Conservation (phyloP, 108 stramenopile species). For the Schizochytrium sp. region DNA sequence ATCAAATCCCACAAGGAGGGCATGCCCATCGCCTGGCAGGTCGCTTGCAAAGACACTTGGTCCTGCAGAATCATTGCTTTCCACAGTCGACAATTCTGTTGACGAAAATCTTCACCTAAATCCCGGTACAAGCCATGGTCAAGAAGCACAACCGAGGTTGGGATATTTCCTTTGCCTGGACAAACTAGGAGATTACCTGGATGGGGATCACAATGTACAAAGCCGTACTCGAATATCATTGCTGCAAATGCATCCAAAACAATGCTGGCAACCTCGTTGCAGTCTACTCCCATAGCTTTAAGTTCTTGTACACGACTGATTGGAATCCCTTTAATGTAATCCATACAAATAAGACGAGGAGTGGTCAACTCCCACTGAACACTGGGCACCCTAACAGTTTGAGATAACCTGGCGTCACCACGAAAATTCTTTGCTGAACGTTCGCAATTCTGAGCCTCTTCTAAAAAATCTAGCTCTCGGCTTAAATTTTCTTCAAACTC, state of each 20-base stretch:
- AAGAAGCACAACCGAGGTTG: neutral
- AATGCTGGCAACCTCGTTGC: neutral
- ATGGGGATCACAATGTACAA: slow-evolving; percentile 46
- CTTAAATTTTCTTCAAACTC: slow-evolving; percentile 60
- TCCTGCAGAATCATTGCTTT: slow-evolving; percentile 3
- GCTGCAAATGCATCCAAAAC: slow-evolving; percentile 42
- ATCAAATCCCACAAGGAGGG: neutral
- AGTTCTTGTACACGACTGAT: neutral
- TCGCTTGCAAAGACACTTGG: neutral
- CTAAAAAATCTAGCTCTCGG: slow-evolving; percentile 59
- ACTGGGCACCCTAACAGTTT: slow-evolving; percentile 1
- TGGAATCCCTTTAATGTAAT: slow-evolving; percentile 55
- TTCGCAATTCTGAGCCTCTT: slow-evolving; percentile 59
- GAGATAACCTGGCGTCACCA: slow-evolving; percentile 4
- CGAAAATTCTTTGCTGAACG: neutral
- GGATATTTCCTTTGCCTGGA: neutral
- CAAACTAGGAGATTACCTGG: slow-evolving; percentile 40
- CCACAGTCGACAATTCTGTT: slow-evolving; percentile 24
- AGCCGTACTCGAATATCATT: slow-evolving; percentile 56
- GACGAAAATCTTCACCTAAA: neutral
- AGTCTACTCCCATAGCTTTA: neutral
- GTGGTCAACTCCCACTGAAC: slow-evolving; percentile 42
- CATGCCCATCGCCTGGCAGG: slow-evolving; percentile 46
- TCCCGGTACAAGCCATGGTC: slow-evolving; percentile 53
- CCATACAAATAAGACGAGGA: slow-evolving; percentile 35